Evolutionary conservation across 1,284 basidiomycete genomes (phyloP).

Genomic region (Irpex sp.): DNA sequence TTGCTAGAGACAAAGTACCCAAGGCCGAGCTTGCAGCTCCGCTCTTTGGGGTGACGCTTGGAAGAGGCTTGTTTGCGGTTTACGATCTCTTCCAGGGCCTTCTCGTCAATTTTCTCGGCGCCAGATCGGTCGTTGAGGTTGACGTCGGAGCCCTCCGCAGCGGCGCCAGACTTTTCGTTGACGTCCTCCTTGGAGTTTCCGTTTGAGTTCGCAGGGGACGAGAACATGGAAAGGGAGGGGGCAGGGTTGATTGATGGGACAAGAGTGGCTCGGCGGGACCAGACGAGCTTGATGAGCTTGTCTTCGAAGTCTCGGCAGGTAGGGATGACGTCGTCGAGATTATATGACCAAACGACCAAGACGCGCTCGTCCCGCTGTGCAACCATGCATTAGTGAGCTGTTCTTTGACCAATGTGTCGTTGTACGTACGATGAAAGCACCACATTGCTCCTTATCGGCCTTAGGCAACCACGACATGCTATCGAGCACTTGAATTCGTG

Average conservation of each 20-base stretch:
- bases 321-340: slow-evolving; percentile 66
- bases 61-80: slow-evolving; percentile 25
- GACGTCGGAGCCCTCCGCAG: neutral
- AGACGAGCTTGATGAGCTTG: slow-evolving; percentile 78
- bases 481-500: slow-evolving; percentile 66
- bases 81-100: slow-evolving; percentile 19
- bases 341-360: slow-evolving; percentile 74
- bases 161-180: slow-evolving; percentile 32
- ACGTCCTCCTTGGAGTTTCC: slow-evolving; percentile 51
- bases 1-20: slow-evolving; percentile 33
- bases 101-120: slow-evolving; percentile 35
- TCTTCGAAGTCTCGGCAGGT: slow-evolving; percentile 66
- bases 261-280: slow-evolving; percentile 49
- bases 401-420: too few relatives aligned
- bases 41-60: slow-evolving; percentile 29
- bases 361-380: slow-evolving; percentile 67
- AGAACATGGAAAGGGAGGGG: neutral
- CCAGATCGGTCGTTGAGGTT: too few relatives aligned
- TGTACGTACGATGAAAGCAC: slow-evolving; percentile 66
- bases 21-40: slow-evolving; percentile 31
- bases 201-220: slow-evolving; percentile 34
- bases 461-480: slow-evolving; percentile 57
- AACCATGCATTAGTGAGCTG: neutral
- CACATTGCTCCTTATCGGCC: slow-evolving; percentile 80
- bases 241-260: slow-evolving; percentile 29